A percentile compares a stretch with the other conserved stretches of the same genome.
phyloP scores from a whole-genome alignment of 192 early-diverging fungal genomes.

The Helicostylum pulchrum region DNA sequence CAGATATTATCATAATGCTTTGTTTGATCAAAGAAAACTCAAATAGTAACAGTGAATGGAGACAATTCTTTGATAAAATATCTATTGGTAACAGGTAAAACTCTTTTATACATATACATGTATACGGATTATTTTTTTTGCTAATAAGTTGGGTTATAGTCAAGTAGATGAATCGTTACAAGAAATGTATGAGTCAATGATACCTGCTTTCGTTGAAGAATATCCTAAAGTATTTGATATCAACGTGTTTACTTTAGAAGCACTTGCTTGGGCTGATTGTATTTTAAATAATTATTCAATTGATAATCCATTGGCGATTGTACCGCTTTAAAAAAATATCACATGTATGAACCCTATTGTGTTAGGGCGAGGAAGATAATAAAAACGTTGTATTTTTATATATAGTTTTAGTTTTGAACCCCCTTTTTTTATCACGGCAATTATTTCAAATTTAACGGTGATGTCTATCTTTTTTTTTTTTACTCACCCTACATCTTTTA shows the following conservation, averaged over 20 bases:
- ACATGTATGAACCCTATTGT: too few species aligned
- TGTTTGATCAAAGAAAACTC: constrained; percentile 23
- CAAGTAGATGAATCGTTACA: constrained; percentile 11
- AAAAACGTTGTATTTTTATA: too few species aligned
- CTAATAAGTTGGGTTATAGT: not conserved
- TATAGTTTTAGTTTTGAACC: too few species aligned
- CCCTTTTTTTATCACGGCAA: too few species aligned
- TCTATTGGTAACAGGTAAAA: not conserved
- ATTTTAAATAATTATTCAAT: constrained; percentile 22
- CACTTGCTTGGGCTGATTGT: constrained; percentile 28
- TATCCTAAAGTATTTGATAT: constrained; percentile 26
- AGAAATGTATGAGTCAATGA: constrained; percentile 27
- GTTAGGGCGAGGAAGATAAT: too few species aligned
- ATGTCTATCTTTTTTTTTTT: too few species aligned
- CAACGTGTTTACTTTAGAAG: constrained; percentile 14
- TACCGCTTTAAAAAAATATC: constrained; percentile 18
- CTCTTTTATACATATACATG: too few species aligned
- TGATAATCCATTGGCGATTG: constrained; percentile 13
- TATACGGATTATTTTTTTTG: not conserved
- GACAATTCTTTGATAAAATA: constrained; percentile 21
- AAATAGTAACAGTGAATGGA: constrained; percentile 26
- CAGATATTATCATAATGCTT: constrained; percentile 31
- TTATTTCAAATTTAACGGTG: too few species aligned
- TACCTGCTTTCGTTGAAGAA: constrained; percentile 21
- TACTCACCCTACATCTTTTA: too few species aligned